Percentiles rank a stretch among this genome's conserved stretches.
Evolutionary conservation across 345 rosid species (phyloP).

Genomic region (Euphorbia lathyris): DNA sequence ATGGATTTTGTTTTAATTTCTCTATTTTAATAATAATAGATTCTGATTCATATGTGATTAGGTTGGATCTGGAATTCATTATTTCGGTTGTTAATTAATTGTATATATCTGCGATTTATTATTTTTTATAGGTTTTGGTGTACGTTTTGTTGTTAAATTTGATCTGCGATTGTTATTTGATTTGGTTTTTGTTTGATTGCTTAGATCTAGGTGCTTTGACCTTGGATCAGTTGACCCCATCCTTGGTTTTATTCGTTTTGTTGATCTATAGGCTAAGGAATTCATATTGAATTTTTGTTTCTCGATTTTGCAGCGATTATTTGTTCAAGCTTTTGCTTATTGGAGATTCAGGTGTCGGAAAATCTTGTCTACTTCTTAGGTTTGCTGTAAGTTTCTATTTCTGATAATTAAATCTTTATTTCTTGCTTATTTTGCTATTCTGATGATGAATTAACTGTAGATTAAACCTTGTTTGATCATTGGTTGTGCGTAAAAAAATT

Average conservation of each 20-base stretch:
- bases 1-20: not conserved
- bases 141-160: not conserved
- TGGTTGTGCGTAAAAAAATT: not conserved
- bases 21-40: not conserved
- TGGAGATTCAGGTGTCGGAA: constrained; percentile 37
- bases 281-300: not conserved
- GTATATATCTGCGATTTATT: not conserved
- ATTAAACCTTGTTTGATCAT: not conserved
- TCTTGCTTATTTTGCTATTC: not conserved
- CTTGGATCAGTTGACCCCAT: constrained; percentile 24
- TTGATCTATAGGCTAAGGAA: too few relatives aligned
- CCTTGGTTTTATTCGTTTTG: not conserved
- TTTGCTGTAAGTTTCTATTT: constrained; percentile 27
- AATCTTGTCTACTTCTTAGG: constrained; percentile 32
- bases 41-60: not conserved
- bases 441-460: not conserved
- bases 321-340: constrained; percentile 37
- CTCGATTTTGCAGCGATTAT: constrained; percentile 26
- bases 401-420: not conserved
- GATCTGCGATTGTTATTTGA: not conserved
- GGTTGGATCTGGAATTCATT: constrained; percentile 12
- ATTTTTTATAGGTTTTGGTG: not conserved
- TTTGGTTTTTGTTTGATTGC: constrained; percentile 7
- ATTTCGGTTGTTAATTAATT: not conserved
- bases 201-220: constrained; percentile 30